Evolutionary conservation across 164 flowering plant genomes (phyloP), one percentile per base, ranked within the genome.

Genomic region (Umbilicus rupestris): DNA sequence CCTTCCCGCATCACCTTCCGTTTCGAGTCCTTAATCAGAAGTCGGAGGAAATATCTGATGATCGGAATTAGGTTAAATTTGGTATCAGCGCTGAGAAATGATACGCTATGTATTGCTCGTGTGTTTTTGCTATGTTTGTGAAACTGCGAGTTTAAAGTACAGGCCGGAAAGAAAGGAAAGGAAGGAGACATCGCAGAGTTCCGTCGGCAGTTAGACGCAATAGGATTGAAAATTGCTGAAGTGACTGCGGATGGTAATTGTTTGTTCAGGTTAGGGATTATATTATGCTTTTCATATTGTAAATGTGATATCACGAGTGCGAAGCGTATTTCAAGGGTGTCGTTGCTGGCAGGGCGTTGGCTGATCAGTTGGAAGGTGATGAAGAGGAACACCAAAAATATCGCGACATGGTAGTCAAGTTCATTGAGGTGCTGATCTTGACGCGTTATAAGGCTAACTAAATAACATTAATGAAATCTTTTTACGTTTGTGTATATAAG

Each of bases 221-320:
- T 88, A 74, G 96, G 94, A 31, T 76, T 88, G 44, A 84, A 86
- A 65, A 76, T 93, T 62, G 69, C 84, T 44, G 76, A 86, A 75
- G 87, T 93, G 45, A 86, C 90, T 68, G 85, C 96, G 5, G 98
- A 90, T 78, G 97, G 98, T 46, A 90, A 93, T 74, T 93, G 98
- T 73, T 84, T 93, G 69, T 93, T 93, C 85, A 90, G 97, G 98
- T 88, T 69, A 44, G 87, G 70, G 67, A 47, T 65, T 64, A 9
- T 44, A 66, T 49, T 66, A 44, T 16, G 45, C 7, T 2, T 11
- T 63, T 39, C 20, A 2, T 33, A 17, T 37, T 41, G 7, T 10
- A 35, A 15, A 35, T 20, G 29, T 63, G 19, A 10, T 33, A 49
- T n/a, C 5, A 3, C 29, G 14, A 55, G 64, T 60, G 20, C 8